Percentiles rank a stretch among this genome's conserved stretches.
Conservation (phyloP, 2,329 filamentous ascomycete genomes). For the Mollisiaceae sp. region DNA sequence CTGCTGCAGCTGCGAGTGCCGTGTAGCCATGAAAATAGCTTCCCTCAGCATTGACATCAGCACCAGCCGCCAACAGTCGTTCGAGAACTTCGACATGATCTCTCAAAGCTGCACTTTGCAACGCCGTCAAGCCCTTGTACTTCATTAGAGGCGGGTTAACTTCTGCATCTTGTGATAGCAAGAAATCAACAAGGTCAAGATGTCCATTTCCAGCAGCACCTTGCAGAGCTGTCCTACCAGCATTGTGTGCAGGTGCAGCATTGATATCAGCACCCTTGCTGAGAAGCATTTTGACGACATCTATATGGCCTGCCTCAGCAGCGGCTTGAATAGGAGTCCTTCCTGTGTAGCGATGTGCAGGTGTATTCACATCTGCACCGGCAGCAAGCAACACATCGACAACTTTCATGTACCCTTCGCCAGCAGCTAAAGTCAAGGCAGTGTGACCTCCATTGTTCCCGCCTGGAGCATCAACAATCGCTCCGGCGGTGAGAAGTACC, state of each 20-base stretch:
- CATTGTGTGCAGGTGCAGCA: constrained; percentile 13
- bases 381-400: constrained; percentile 8
- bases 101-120: constrained; percentile 17
- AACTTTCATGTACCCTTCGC: constrained; percentile 9
- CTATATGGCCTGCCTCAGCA: constrained; percentile 10
- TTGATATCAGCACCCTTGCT: constrained; percentile 31
- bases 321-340: constrained; percentile 12
- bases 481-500: constrained; percentile 24
- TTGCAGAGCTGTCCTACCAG: constrained; percentile 18
- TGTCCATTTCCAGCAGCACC: constrained; percentile 11
- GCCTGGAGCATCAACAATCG: constrained; percentile 22
- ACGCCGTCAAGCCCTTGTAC: constrained; percentile 22
- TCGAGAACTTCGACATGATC: constrained; percentile 17
- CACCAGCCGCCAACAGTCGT: constrained; percentile 12
- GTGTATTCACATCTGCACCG: constrained; percentile 14
- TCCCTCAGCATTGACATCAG: constrained; percentile 26
- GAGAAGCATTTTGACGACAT: constrained; percentile 16
- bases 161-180: constrained; percentile 21
- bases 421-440: constrained; percentile 20
- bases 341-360: constrained; percentile 5
- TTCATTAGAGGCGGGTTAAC: constrained; percentile 10
- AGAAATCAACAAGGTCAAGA: constrained; percentile 7
- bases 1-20: constrained; percentile 47
- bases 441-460: constrained; percentile 24
- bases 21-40: constrained; percentile 41